Percentiles rank a stretch among this genome's conserved stretches.
phyloP scores from a whole-genome alignment of 495 filamentous ascomycete species.

The Copromyces sp. region DNA sequence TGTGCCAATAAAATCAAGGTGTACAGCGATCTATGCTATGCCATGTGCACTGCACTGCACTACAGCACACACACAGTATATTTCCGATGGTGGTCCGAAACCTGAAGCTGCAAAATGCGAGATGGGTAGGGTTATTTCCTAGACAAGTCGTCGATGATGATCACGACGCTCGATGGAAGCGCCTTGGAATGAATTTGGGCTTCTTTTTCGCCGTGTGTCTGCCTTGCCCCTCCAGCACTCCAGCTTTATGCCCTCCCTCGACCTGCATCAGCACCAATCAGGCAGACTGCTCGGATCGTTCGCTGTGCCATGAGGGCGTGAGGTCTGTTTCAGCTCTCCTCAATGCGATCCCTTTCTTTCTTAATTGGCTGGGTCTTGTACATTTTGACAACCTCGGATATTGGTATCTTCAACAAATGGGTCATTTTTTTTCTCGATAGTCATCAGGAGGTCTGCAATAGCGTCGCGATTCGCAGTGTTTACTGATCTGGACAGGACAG shows the following conservation, averaged over 20 bases:
- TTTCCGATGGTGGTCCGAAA: not conserved
- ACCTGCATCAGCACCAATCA: not conserved
- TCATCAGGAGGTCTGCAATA: not conserved
- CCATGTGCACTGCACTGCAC: not conserved
- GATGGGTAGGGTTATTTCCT: not conserved
- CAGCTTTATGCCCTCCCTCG: not conserved
- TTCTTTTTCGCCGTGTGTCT: not conserved
- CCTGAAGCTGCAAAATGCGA: not conserved
- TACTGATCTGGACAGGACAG: not conserved
- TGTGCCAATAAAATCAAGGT: not conserved
- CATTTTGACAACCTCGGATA: not conserved
- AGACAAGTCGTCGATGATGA: not conserved
- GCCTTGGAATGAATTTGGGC: not conserved
- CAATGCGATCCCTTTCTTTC: not conserved
- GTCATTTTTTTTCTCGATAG: not conserved
- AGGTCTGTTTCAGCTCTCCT: not conserved
- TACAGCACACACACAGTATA: not conserved
- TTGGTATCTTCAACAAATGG: not conserved
- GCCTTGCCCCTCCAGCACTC: not conserved
- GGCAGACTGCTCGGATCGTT: not conserved
- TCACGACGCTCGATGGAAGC: not conserved
- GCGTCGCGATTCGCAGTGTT: not conserved
- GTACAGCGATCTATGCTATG: not conserved
- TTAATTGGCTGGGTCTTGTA: not conserved
- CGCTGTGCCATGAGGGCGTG: not conserved